Conservation (phyloP, 2,329 filamentous ascomycete genomes). For the Capronia epimyces region DNA sequence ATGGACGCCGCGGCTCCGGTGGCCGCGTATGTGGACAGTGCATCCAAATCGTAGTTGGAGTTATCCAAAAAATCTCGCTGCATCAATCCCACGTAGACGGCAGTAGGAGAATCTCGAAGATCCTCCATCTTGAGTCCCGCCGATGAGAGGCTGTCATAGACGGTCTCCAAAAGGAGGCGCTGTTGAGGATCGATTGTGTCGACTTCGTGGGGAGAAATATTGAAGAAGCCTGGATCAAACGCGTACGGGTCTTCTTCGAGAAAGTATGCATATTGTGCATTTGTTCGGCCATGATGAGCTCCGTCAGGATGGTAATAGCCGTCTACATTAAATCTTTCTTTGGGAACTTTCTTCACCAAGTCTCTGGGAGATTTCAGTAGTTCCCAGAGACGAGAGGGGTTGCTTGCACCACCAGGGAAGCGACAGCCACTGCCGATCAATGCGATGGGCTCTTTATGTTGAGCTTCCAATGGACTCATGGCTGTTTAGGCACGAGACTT, state of each 20-base stretch:
- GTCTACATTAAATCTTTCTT: neutral
- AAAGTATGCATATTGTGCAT: neutral
- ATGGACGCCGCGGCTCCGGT: neutral
- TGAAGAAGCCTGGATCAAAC: no score
- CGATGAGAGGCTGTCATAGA: no score
- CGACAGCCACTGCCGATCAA: neutral
- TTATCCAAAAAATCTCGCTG: neutral
- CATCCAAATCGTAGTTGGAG: neutral
- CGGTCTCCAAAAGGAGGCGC: no score
- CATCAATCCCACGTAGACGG: neutral
- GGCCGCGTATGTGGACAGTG: neutral
- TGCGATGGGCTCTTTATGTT: neutral
- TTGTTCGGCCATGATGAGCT: neutral
- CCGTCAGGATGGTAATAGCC: neutral
- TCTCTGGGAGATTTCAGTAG: neutral
- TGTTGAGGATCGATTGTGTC: no score
- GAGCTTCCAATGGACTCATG: no score
- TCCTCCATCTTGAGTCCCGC: neutral
- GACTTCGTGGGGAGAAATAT: no score
- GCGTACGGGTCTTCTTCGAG: neutral
- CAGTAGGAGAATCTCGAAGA: neutral
- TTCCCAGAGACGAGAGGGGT: neutral
- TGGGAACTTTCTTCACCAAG: neutral
- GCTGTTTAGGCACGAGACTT: no score
- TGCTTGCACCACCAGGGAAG: neutral